Conservation (phyloP, 768 basidiomycete genomes). For the Pleurotus eryngii region DNA sequence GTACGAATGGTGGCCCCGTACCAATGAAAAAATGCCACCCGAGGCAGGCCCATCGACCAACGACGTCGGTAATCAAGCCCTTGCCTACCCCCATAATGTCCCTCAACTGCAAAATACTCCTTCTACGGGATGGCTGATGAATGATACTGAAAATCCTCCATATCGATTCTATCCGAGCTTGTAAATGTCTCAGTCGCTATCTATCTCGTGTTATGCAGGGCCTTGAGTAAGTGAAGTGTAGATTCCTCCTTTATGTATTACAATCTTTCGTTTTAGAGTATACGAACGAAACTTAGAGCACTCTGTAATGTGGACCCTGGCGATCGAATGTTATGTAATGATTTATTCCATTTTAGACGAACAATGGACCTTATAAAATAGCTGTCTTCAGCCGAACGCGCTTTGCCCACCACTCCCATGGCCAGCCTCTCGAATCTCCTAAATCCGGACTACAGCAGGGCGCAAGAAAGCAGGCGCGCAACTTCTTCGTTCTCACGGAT, state of each 20-base stretch:
- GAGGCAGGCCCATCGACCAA: no score
- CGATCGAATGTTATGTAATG: constrained; percentile 10
- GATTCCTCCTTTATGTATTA: no score
- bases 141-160: not conserved
- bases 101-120: not conserved
- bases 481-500: not conserved
- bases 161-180: not conserved
- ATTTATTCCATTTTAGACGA: constrained; percentile 10
- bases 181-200: not conserved
- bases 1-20: constrained; percentile 66
- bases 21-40: constrained; percentile 6
- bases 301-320: no score
- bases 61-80: no score
- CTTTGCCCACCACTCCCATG: constrained; percentile 32
- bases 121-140: constrained; percentile 1
- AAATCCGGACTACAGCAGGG: constrained; percentile 47
- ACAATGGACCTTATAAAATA: constrained; percentile 16
- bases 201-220: no score
- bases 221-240: no score
- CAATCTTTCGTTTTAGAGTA: no score
- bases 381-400: constrained; percentile 6
- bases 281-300: no score
- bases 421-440: constrained; percentile 53
- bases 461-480: constrained; percentile 39
- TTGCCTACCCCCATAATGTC: not conserved